These are phyloP conservation scores for Ophiostoma pallidulum DNA, from an alignment of 2,329 filamentous ascomycete genomes.

Conservation along the genomic window DNA sequence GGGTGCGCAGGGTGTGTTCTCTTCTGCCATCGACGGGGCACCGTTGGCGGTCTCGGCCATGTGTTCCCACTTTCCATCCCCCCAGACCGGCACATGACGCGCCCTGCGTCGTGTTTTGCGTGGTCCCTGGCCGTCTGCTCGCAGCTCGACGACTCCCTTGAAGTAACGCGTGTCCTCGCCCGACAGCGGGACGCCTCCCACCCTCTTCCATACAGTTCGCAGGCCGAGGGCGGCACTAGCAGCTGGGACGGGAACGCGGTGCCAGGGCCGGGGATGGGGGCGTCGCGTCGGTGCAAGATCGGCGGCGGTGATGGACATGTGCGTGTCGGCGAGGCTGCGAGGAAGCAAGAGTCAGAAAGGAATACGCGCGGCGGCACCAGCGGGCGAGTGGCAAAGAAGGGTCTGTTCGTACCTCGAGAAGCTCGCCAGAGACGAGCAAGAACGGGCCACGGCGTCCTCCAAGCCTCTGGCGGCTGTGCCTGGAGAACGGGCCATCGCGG, in stretches of 20 bases:
- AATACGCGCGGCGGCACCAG: background rate
- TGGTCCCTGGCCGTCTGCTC: constrained; percentile 23
- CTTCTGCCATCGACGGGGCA: too few relatives aligned
- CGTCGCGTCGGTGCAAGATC: constrained; percentile 16
- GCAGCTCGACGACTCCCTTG: constrained; percentile 23
- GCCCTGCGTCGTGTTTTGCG: constrained; percentile 27
- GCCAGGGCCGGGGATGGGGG: constrained; percentile 22
- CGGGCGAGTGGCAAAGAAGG: too few relatives aligned
- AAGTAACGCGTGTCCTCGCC: constrained; percentile 13
- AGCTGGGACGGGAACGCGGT: constrained; percentile 23
- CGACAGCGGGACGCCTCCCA: constrained; percentile 16
- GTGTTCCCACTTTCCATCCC: constrained; percentile 23
- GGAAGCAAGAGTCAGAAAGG: background rate
- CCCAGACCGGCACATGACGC: constrained; percentile 25
- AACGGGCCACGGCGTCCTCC: background rate
- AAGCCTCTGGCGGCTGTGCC: background rate
- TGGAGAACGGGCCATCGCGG: constrained; percentile 5
- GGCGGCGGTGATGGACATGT: constrained; percentile 16
- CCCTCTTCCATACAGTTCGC: constrained; percentile 25
- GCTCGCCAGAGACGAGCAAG: background rate
- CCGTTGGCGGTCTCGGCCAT: too few relatives aligned
- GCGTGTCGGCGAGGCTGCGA: background rate
- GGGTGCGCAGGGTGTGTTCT: too few relatives aligned
- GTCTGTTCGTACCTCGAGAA: background rate
- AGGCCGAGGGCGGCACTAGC: constrained; percentile 9